These are phyloP conservation scores for Fusarium nygamai DNA, from an alignment of 2,329 filamentous ascomycete genomes.

Conservation along the genomic window DNA sequence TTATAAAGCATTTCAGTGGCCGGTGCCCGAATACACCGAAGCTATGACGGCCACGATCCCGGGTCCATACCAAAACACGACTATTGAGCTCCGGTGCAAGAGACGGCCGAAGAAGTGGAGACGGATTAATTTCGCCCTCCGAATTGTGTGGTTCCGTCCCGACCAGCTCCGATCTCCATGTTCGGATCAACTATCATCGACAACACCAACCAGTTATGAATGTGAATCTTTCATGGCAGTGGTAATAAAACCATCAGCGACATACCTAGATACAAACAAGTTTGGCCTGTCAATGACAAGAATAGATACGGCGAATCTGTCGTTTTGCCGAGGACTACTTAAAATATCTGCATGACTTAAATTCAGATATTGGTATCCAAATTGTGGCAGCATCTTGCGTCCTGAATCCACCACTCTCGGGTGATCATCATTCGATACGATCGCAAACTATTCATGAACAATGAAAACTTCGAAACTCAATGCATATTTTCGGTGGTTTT, in stretches of 20 bases:
- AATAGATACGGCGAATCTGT: not conserved
- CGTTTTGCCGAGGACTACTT: not conserved
- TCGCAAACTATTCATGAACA: too few species aligned
- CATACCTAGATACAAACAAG: not conserved
- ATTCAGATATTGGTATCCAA: not conserved
- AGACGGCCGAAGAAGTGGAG: constrained; percentile 8
- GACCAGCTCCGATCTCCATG: not conserved
- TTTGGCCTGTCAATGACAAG: not conserved
- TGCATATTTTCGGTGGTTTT: not conserved
- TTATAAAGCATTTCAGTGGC: not conserved
- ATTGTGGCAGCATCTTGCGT: not conserved
- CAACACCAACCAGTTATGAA: not conserved
- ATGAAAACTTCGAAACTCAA: not conserved
- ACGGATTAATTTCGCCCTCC: constrained; percentile 21
- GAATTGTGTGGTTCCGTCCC: constrained; percentile 11
- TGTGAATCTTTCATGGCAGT: not conserved
- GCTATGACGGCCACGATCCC: not conserved
- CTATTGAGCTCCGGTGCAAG: not conserved
- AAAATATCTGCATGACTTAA: too few species aligned
- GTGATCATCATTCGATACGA: not conserved
- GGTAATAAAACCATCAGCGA: not conserved
- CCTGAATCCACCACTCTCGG: not conserved
- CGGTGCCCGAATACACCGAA: constrained; percentile 1
- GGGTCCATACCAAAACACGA: not conserved
- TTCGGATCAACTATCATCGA: constrained; percentile 2